phyloP scores from a whole-genome alignment of 1,139 yeast genomes.

The Nakaseomyces bracarensis region DNA sequence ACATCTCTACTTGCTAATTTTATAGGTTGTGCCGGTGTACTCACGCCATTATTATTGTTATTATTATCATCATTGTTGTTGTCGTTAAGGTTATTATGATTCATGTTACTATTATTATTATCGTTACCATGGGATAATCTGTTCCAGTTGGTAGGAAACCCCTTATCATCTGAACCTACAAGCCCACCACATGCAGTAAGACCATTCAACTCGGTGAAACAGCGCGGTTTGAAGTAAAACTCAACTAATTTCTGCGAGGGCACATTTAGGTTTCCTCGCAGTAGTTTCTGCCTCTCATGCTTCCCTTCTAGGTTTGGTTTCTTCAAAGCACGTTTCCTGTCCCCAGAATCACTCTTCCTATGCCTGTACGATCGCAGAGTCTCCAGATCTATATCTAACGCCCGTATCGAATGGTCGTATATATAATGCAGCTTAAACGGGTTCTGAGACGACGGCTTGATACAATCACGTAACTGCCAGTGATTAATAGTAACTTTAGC shows the following conservation, averaged over 20 bases:
- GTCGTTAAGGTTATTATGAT: too few relatives aligned
- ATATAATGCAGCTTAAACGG: conserved; percentile 44
- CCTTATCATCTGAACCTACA: conserved; percentile 34
- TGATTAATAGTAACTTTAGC: conserved; percentile 43
- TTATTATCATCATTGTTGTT: too few relatives aligned
- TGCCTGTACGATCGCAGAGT: conserved; percentile 15
- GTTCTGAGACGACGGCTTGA: conserved; percentile 40
- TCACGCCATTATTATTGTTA: conserved; percentile 10
- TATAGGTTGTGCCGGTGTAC: conserved; percentile 26
- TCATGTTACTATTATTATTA: too few relatives aligned
- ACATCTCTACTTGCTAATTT: conserved; percentile 23
- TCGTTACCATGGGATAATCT: conserved; percentile 13
- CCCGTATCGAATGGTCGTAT: conserved; percentile 39
- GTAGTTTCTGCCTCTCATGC: conserved; percentile 15
- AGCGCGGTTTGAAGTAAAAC: conserved; percentile 57
- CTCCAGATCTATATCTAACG: conserved; percentile 34
- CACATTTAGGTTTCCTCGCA: background rate
- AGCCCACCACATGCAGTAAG: conserved; percentile 67
- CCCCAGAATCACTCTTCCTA: conserved; percentile 12
- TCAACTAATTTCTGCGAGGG: conserved; percentile 36
- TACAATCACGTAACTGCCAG: conserved; percentile 81
- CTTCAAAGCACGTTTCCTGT: conserved; percentile 14
- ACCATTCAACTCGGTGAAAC: conserved; percentile 54
- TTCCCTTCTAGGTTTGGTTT: too few relatives aligned
- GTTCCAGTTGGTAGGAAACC: conserved; percentile 26